Conservation (phyloP, 2,329 filamentous ascomycete species). For the Ophiognomonia clavigignenti-juglandacearum region DNA sequence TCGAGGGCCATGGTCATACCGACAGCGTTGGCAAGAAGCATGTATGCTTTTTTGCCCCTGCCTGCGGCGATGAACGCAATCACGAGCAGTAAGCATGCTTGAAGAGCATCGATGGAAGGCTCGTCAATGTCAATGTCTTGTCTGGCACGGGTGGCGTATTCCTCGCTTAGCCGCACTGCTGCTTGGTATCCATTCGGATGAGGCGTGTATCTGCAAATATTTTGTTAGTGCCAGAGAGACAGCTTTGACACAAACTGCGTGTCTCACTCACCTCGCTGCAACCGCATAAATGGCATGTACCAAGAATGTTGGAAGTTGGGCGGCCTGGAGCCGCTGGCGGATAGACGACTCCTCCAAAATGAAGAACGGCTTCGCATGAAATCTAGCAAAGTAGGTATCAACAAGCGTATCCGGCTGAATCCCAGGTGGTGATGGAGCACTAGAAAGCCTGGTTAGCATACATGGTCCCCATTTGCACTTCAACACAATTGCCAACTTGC, state of each 20-base stretch:
- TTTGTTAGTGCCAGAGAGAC: slow-evolving; percentile 20
- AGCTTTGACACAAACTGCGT: no score
- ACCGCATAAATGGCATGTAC: slow-evolving; percentile 56
- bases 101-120: slow-evolving; percentile 72
- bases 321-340: slow-evolving; percentile 65
- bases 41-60: slow-evolving; percentile 79
- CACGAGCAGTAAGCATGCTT: slow-evolving; percentile 70
- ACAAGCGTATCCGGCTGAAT: slow-evolving; percentile 60
- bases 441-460: slow-evolving; percentile 21
- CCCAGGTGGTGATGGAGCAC: slow-evolving; percentile 37
- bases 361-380: slow-evolving; percentile 78
- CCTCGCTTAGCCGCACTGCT: slow-evolving; percentile 63
- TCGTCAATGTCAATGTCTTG: slow-evolving; percentile 72
- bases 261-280: slow-evolving; percentile 51
- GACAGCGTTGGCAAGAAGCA: slow-evolving; percentile 72
- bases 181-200: slow-evolving; percentile 64
- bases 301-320: slow-evolving; percentile 56
- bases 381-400: slow-evolving; percentile 73
- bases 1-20: slow-evolving; percentile 82
- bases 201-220: slow-evolving; percentile 56
- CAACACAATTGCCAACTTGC: slow-evolving; percentile 22
- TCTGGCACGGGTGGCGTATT: slow-evolving; percentile 67
- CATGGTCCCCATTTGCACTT: background rate
- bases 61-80: slow-evolving; percentile 73
- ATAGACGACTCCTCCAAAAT: slow-evolving; percentile 74